Evolutionary conservation across 2,329 filamentous ascomycete species (phyloP), one percentile per base, ranked within the genome.

Genomic region (Fusarium bactridioides): DNA sequence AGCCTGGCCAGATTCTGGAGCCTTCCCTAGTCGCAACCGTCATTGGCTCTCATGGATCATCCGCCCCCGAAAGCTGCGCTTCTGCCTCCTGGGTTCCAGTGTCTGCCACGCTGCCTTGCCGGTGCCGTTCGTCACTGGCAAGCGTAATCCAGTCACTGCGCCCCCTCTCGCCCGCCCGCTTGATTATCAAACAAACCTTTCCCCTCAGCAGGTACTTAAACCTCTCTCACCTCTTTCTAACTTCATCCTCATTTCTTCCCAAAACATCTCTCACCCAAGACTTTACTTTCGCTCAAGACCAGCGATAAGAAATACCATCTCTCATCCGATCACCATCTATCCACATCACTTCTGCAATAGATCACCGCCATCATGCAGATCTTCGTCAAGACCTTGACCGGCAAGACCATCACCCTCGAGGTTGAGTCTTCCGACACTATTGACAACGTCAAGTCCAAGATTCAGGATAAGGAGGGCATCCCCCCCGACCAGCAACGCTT

Each of bases 391-490:
- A 97, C 94, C 78, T 90, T 97, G 79, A 97, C 95, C 84, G 94
- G 94, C 80, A 83, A 83, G 82, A 83, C 81, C 73, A 83, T 83
- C 76, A 83, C 82, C 64, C 80, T 83, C 44, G 86, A 97, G 85
- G 94, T 97, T 10, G 94, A 97, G 83, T 94, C 92, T 0, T 93
- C 90, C 5, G 95, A 97, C 80, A 97, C 95, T 55, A 97, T 97
- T 84, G 95, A 97, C 87, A 97, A 98, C 72, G 95, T 98, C 38
- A 98, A 98, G 91, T 91, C 89, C 55, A 98, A 98, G 90, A 98
- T 98, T 56, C 95, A 98, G 84, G 95, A 98, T 80, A 98, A 98
- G 90, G 95, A 98, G 85, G 95, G 95, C 47, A 98, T 98, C 63
- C 95, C 95, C 51, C 95, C 95, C 16, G 95, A 98, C 80, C 95